Percentiles rank a stretch among this genome's conserved stretches.
phyloP scores from a whole-genome alignment of 2,329 filamentous ascomycete genomes.

The Aureobasidium sp. region DNA sequence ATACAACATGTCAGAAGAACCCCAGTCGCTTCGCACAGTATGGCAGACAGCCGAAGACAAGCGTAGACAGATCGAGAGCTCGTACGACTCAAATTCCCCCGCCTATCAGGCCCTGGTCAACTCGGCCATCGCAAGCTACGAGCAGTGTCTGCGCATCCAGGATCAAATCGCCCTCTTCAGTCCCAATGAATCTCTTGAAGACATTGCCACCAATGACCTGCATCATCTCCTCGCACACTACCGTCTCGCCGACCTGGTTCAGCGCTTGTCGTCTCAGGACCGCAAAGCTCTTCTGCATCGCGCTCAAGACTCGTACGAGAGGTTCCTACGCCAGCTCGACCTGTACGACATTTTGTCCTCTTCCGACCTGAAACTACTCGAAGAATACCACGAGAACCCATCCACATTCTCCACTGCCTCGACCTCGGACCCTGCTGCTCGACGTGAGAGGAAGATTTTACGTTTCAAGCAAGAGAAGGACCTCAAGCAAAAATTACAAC shows the following conservation, averaged over 20 bases:
- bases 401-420: slow-evolving; percentile 66
- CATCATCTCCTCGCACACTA: slow-evolving; percentile 77
- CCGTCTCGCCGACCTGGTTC: slow-evolving; percentile 70
- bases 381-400: slow-evolving; percentile 65
- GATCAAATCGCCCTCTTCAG: slow-evolving; percentile 76
- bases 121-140: slow-evolving; percentile 62
- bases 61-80: slow-evolving; percentile 52
- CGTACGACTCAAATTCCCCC: slow-evolving; percentile 58
- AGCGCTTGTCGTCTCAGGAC: slow-evolving; percentile 56
- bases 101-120: slow-evolving; percentile 61
- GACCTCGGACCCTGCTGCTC: slow-evolving; percentile 57
- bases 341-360: slow-evolving; percentile 65
- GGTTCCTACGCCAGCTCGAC: slow-evolving; percentile 69
- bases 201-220: slow-evolving; percentile 75
- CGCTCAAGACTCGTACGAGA: slow-evolving; percentile 66
- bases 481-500: slow-evolving; percentile 74
- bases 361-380: slow-evolving; percentile 61
- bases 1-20: slow-evolving; percentile 36
- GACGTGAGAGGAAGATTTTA: slow-evolving; percentile 76
- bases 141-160: slow-evolving; percentile 63
- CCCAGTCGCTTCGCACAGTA: slow-evolving; percentile 48
- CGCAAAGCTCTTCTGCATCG: slow-evolving; percentile 56
- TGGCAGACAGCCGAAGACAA: slow-evolving; percentile 50
- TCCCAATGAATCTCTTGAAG: slow-evolving; percentile 80
- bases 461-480: slow-evolving; percentile 81